phyloP scores from a whole-genome alignment of 108 stramenopile genomes.

The Cylindrotheca closterium region DNA sequence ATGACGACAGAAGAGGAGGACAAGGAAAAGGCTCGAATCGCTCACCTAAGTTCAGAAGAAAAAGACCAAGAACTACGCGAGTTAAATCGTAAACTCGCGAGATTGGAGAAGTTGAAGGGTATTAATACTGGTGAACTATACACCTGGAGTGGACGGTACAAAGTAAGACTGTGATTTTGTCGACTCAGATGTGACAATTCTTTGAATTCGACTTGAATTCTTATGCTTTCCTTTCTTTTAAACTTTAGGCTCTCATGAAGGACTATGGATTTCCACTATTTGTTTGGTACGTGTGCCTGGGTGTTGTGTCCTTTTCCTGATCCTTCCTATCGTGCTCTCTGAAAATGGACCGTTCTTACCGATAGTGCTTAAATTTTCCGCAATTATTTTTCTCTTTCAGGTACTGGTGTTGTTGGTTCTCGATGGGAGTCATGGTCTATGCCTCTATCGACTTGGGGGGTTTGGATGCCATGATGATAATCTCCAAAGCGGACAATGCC shows the following conservation, averaged over 20 bases:
- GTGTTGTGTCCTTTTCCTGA: no score
- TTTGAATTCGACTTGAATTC: neutral
- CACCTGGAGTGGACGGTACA: constrained; percentile 80
- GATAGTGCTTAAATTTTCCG: no score
- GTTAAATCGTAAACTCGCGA: constrained; percentile 70
- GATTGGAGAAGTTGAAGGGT: constrained; percentile 64
- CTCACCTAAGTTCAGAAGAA: constrained; percentile 54
- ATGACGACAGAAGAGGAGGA: constrained; percentile 82
- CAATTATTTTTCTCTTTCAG: neutral
- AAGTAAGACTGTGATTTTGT: constrained; percentile 11
- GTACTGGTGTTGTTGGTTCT: constrained; percentile 75
- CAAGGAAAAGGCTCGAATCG: constrained; percentile 68
- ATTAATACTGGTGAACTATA: constrained; percentile 90
- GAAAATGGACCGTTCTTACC: no score
- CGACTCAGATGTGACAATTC: neutral
- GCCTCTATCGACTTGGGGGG: constrained; percentile 68
- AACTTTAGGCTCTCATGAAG: constrained; percentile 35
- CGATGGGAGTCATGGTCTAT: constrained; percentile 64
- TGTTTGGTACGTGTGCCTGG: constrained; percentile 50
- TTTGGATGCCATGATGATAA: constrained; percentile 67
- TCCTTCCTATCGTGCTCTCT: no score
- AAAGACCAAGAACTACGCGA: constrained; percentile 77
- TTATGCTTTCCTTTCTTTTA: neutral
- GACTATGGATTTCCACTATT: constrained; percentile 81
- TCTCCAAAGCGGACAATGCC: constrained; percentile 47